Evolutionary conservation across 345 rosid species (phyloP).

Genomic region (Eucalyptus curtisii): DNA sequence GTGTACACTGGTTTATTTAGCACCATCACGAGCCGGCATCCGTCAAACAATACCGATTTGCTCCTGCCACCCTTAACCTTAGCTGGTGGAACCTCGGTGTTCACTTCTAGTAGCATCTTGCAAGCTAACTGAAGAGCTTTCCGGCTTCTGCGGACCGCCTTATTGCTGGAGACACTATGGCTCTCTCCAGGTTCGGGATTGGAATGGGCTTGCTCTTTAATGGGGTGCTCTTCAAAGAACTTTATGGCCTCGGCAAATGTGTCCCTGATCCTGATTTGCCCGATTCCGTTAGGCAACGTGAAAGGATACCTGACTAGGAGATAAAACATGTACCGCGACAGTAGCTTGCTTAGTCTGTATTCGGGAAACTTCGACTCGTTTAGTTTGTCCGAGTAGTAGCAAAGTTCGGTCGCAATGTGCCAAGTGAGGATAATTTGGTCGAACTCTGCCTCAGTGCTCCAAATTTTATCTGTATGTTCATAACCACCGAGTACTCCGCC

Average conservation of each 20-base stretch:
- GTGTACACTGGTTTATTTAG: background rate
- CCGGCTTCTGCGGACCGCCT: fast-evolving
- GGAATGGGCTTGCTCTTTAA: too few species aligned
- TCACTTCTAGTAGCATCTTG: background rate
- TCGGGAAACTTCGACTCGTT: fast-evolving
- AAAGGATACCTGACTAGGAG: background rate
- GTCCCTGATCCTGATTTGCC: background rate
- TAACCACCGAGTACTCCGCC: background rate
- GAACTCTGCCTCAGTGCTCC: background rate
- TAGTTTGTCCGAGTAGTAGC: fast-evolving
- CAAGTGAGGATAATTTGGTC: background rate
- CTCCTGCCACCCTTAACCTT: constrained; percentile 9
- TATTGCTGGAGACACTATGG: fast-evolving
- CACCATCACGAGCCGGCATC: background rate
- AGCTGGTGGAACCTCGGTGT: background rate
- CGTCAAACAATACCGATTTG: constrained; percentile 16
- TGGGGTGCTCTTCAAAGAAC: background rate
- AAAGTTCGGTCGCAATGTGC: background rate
- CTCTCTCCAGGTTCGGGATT: fast-evolving
- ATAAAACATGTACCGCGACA: background rate
- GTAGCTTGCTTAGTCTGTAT: background rate
- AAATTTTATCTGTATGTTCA: background rate
- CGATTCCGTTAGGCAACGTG: background rate
- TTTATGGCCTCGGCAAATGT: background rate
- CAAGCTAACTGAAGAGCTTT: background rate